Evolutionary conservation across 2,329 filamentous ascomycete genomes (phyloP).

Genomic region (Emmonsia crescens): DNA sequence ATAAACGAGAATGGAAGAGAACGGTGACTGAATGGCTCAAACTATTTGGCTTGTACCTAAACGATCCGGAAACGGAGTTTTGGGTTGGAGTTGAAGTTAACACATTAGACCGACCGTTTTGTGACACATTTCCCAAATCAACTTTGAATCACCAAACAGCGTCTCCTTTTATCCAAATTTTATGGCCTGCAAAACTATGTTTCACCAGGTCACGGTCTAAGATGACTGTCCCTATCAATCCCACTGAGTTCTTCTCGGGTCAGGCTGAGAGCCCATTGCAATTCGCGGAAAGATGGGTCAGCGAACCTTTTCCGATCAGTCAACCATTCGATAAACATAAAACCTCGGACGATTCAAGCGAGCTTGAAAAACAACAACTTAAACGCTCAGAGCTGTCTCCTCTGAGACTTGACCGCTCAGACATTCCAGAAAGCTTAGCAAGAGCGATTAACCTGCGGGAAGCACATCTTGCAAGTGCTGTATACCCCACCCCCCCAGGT

Average conservation of each 20-base stretch:
- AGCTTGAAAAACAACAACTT: slow-evolving; percentile 15
- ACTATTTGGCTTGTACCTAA: slow-evolving; percentile 26
- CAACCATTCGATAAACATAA: slow-evolving; percentile 7
- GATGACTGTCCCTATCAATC: slow-evolving; percentile 12
- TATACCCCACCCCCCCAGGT: slow-evolving; percentile 45
- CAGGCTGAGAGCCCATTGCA: slow-evolving; percentile 29
- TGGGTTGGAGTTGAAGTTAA: slow-evolving; percentile 34
- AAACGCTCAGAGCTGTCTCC: slow-evolving; percentile 20
- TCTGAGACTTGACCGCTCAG: slow-evolving; percentile 18
- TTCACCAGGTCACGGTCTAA: slow-evolving; percentile 26
- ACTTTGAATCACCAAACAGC: slow-evolving; percentile 19
- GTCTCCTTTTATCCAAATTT: slow-evolving; percentile 30
- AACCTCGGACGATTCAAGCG: slow-evolving; percentile 1
- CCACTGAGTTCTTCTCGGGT: slow-evolving; percentile 10
- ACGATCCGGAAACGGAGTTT: slow-evolving; percentile 21
- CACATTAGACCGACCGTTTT: background rate
- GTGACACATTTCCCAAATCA: slow-evolving; percentile 6
- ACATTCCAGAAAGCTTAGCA: slow-evolving; percentile 29
- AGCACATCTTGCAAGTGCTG: slow-evolving; percentile 31
- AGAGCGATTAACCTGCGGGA: slow-evolving; percentile 30
- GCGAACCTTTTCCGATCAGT: slow-evolving; percentile 18
- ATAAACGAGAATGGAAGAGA: slow-evolving; percentile 26
- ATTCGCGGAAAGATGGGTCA: slow-evolving; percentile 34
- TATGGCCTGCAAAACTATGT: slow-evolving; percentile 36
- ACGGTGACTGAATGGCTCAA: slow-evolving; percentile 28